Percentiles rank a stretch among this genome's conserved stretches.
Evolutionary conservation across 495 filamentous ascomycete genomes (phyloP).

Genomic region (Tuber aestivum): DNA sequence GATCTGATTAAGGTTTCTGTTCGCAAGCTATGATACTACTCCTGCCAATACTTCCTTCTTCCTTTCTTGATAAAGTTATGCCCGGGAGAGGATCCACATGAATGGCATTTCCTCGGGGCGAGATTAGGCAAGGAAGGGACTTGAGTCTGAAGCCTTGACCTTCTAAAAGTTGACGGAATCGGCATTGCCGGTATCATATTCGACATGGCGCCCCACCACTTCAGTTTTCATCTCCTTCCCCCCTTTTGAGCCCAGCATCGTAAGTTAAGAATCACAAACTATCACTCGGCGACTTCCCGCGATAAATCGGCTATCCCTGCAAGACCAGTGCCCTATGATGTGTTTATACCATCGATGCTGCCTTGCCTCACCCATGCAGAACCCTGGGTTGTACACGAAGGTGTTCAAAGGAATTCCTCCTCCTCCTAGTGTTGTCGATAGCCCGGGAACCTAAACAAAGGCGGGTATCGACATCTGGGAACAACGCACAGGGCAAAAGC

Average conservation of each 20-base stretch:
- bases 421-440: not conserved
- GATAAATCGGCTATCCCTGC: not conserved
- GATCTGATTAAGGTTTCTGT: not conserved
- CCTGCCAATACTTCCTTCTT: too few relatives aligned
- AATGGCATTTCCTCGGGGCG: not conserved
- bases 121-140: not conserved
- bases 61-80: not conserved
- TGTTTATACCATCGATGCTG: not conserved
- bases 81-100: not conserved
- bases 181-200: not conserved
- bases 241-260: too few relatives aligned
- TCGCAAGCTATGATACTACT: too few relatives aligned
- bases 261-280: not conserved
- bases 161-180: too few relatives aligned
- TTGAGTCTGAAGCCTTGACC: not conserved
- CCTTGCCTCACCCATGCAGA: not conserved
- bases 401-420: not conserved
- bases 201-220: not conserved
- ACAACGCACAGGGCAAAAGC: not conserved
- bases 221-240: not conserved
- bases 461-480: not conserved
- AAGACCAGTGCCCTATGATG: not conserved
- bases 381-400: not conserved
- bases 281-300: not conserved
- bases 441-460: not conserved